These are phyloP conservation scores for Cnidoscolus chayamansa DNA, from an alignment of 441 rosid genomes.

Conservation along the genomic window DNA sequence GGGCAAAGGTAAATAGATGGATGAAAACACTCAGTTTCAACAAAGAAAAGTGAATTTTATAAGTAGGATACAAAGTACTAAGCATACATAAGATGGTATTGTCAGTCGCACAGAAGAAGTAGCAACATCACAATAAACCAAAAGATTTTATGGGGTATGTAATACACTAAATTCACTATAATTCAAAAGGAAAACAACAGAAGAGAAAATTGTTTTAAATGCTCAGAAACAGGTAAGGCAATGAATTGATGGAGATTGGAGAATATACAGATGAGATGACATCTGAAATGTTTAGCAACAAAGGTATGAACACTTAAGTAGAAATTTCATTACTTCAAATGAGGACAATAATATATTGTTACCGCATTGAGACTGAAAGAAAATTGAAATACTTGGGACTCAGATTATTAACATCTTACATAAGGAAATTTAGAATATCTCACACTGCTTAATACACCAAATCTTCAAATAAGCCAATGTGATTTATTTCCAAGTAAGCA, in stretches of 20 bases:
- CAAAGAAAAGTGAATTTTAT: neutral
- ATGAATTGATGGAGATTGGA: neutral
- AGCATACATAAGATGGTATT: neutral
- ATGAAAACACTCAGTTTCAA: neutral
- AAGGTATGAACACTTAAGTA: neutral
- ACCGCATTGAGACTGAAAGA: neutral
- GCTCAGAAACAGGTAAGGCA: neutral
- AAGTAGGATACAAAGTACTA: neutral
- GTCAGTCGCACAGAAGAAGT: neutral
- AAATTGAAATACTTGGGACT: neutral
- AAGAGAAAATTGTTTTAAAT: neutral
- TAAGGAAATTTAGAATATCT: neutral
- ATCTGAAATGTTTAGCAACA: neutral
- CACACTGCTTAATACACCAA: neutral
- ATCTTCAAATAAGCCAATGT: neutral
- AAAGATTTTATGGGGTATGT: neutral
- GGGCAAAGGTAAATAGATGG: neutral
- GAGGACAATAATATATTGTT: neutral
- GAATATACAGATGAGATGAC: neutral
- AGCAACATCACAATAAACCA: neutral
- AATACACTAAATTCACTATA: neutral
- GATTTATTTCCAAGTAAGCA: neutral
- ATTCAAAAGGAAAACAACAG: neutral
- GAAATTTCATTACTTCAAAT: neutral
- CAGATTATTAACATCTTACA: neutral